A percentile compares a stretch with the other conserved stretches of the same genome.
Conservation (phyloP, 345 rosid genomes). For the Eucalyptus marginata region DNA sequence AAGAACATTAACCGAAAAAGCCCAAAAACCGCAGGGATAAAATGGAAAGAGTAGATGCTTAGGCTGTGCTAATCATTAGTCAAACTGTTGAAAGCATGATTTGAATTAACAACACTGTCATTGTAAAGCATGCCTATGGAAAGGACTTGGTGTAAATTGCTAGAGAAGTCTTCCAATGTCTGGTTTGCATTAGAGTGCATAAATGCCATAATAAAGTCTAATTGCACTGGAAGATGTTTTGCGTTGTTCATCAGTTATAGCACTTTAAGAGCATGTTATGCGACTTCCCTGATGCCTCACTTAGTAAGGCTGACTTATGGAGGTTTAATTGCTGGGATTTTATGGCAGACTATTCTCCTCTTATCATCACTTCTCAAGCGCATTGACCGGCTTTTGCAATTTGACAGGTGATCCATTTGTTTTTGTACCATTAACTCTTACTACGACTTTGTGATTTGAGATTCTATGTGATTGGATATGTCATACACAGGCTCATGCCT, state of each 20-base stretch:
- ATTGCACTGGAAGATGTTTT: background rate
- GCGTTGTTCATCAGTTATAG: background rate
- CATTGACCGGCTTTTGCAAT: conserved; percentile 87
- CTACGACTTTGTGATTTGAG: background rate
- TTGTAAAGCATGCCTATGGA: background rate
- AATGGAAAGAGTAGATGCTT: background rate
- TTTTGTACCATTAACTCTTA: background rate
- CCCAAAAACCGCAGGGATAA: background rate
- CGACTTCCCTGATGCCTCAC: background rate
- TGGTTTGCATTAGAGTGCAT: background rate
- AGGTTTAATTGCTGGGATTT: background rate
- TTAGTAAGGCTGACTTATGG: background rate
- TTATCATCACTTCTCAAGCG: conserved; percentile 94
- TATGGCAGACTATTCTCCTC: conserved; percentile 60
- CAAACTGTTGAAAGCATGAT: background rate
- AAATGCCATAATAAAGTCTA: background rate
- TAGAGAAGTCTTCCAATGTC: background rate
- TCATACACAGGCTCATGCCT: conserved; percentile 68
- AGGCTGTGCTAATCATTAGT: background rate
- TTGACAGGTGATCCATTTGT: conserved; percentile 56
- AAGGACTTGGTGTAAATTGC: background rate
- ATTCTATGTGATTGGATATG: background rate
- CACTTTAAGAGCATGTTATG: background rate
- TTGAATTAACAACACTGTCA: background rate
- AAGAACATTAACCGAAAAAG: background rate